phyloP scores from a whole-genome alignment of 768 basidiomycete genomes.

The Rhodosporidiobolus sp. region DNA sequence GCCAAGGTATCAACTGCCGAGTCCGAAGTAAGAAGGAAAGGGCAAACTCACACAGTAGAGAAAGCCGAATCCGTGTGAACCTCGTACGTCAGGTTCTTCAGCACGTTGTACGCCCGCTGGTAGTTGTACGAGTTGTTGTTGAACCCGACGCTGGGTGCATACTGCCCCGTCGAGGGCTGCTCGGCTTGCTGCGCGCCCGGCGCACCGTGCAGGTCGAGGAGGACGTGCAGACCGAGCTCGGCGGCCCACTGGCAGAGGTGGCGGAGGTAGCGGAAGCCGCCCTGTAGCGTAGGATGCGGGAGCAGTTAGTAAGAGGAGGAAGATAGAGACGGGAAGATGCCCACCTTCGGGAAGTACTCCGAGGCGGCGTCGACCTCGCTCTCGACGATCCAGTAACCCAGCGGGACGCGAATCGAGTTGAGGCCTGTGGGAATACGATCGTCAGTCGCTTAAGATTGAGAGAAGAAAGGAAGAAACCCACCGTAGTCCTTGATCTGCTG shows the following conservation, averaged over 20 bases:
- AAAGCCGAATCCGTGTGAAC: neutral
- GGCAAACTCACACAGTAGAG: neutral
- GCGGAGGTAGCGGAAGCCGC: neutral
- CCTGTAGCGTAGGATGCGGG: neutral
- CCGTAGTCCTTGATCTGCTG: neutral
- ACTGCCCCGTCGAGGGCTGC: neutral
- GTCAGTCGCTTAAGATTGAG: too few species aligned
- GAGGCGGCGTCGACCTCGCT: neutral
- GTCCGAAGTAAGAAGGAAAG: too few species aligned
- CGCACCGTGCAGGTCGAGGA: neutral
- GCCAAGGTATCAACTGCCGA: too few species aligned
- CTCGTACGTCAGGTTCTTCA: neutral
- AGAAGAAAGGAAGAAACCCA: neutral
- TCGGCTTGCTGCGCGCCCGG: neutral
- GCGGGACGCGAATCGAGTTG: neutral
- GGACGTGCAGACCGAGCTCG: neutral
- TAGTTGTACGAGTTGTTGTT: neutral
- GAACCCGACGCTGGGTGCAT: neutral
- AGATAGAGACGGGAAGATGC: too few species aligned
- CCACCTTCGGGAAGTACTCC: neutral
- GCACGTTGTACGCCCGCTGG: neutral
- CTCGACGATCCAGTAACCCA: conserved; percentile 3
- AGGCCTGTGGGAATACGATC: too few species aligned
- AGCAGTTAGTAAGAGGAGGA: too few species aligned
- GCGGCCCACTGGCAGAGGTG: neutral